A percentile compares a stretch with the other conserved stretches of the same genome.
These are phyloP conservation scores for Blepharisma stoltei DNA, from an alignment of 73 alveolate species.

Conservation along the genomic window DNA sequence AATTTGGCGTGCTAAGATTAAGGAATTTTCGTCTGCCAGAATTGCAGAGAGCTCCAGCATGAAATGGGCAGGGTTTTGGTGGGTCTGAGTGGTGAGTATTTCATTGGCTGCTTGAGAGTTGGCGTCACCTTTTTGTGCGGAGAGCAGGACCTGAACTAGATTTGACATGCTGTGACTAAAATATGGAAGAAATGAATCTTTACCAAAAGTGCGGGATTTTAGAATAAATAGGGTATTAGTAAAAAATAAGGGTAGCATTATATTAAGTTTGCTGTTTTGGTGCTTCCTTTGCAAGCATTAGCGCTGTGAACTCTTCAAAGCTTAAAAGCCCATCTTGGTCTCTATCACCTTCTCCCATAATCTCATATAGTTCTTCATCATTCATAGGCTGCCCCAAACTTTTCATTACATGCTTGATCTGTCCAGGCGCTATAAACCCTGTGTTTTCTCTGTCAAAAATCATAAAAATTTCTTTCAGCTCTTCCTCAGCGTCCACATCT, in stretches of 20 bases:
- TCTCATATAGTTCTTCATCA: slow-evolving; percentile 19
- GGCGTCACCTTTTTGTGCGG: neutral
- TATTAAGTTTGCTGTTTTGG: too few species aligned
- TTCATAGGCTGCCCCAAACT: neutral
- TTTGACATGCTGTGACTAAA: neutral
- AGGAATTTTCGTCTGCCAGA: neutral
- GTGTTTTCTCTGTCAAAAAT: slow-evolving; percentile 9
- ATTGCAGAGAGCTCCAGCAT: slow-evolving; percentile 22
- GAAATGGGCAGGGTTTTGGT: slow-evolving; percentile 8
- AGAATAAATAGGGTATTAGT: neutral
- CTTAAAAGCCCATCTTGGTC: slow-evolving; percentile 4
- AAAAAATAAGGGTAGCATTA: too few species aligned
- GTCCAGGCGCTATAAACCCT: slow-evolving; percentile 14
- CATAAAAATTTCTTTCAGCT: slow-evolving; percentile 21
- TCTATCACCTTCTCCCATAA: neutral
- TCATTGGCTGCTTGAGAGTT: neutral
- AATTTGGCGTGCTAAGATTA: neutral
- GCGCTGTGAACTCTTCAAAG: slow-evolving; percentile 10
- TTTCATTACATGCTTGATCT: slow-evolving; percentile 7
- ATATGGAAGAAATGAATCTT: neutral
- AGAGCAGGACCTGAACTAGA: neutral
- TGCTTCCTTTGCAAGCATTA: slow-evolving; percentile 4
- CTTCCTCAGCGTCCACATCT: slow-evolving; percentile 28
- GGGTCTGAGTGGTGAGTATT: neutral
- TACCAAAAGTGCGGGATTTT: slow-evolving; percentile 4